Conservation (phyloP, 306 rosid species). For the Trichosanthes truncata region DNA sequence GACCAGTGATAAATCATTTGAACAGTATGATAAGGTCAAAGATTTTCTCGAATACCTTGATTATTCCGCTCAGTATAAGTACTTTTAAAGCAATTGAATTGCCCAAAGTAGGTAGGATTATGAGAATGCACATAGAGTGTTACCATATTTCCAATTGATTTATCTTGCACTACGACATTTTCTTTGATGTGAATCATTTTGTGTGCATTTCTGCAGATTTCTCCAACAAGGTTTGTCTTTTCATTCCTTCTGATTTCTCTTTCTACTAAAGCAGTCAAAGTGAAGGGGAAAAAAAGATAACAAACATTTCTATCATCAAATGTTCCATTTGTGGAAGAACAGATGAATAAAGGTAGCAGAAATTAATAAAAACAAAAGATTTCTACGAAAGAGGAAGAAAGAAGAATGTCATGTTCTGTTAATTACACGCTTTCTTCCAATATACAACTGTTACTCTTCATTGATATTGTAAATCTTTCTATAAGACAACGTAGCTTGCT, state of each 20-base stretch:
- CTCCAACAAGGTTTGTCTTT: background rate
- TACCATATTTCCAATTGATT: background rate
- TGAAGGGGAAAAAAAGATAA: background rate
- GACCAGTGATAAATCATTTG: conserved; percentile 21
- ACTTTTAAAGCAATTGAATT: background rate
- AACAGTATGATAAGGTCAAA: conserved; percentile 4
- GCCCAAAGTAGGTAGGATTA: background rate
- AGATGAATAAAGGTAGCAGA: background rate
- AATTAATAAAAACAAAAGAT: background rate
- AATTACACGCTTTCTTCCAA: background rate
- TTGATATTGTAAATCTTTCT: background rate
- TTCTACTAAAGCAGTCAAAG: background rate
- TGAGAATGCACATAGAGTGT: background rate
- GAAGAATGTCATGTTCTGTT: background rate
- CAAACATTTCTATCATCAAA: background rate
- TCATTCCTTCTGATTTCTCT: background rate
- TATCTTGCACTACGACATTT: background rate
- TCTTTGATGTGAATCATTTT: background rate
- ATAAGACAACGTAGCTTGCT: background rate
- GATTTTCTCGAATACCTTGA: background rate
- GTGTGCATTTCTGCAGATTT: background rate
- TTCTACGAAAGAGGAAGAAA: background rate
- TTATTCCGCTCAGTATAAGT: background rate
- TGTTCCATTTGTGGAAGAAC: background rate
- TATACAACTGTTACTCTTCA: background rate